A percentile compares a stretch with the other conserved stretches of the same genome.
Evolutionary conservation across 1,284 basidiomycete species (phyloP).

Genomic region (Ceratobasidium theobromae): DNA sequence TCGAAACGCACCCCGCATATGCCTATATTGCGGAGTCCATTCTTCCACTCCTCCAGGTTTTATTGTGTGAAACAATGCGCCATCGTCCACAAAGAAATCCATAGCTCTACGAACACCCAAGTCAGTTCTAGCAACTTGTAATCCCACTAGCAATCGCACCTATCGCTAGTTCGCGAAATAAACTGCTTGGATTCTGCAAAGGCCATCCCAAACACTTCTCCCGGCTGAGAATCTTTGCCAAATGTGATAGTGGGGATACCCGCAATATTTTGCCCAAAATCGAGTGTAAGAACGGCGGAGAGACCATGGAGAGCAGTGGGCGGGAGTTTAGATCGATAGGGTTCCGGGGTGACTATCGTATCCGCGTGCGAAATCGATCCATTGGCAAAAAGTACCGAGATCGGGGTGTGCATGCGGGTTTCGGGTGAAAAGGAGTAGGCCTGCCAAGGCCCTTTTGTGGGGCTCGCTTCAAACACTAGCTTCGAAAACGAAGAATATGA

Average conservation of each 20-base stretch:
- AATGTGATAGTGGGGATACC: conserved; percentile 26
- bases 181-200: conserved; percentile 27
- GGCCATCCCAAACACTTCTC: conserved; percentile 19
- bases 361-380: conserved; percentile 8
- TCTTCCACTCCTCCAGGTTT: conserved; percentile 23
- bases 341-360: conserved; percentile 5
- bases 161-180: conserved; percentile 22
- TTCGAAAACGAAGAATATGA: conserved; percentile 13
- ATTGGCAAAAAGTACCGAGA: conserved; percentile 11
- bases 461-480: conserved; percentile 16
- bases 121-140: neutral
- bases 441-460: conserved; percentile 17
- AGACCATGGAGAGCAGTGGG: conserved; percentile 1
- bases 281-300: conserved; percentile 12
- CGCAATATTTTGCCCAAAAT: conserved; percentile 23
- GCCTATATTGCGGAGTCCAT: conserved; percentile 25
- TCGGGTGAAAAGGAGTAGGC: conserved; percentile 15
- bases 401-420: neutral
- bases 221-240: conserved; percentile 10
- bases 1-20: conserved; percentile 28
- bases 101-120: neutral
- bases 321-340: conserved; percentile 2
- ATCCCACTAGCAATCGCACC: neutral
- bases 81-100: conserved; percentile 28
- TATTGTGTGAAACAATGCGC: conserved; percentile 22